These are phyloP conservation scores for Chondrus crispus DNA, from an alignment of 23 red algal species.

Conservation along the genomic window DNA sequence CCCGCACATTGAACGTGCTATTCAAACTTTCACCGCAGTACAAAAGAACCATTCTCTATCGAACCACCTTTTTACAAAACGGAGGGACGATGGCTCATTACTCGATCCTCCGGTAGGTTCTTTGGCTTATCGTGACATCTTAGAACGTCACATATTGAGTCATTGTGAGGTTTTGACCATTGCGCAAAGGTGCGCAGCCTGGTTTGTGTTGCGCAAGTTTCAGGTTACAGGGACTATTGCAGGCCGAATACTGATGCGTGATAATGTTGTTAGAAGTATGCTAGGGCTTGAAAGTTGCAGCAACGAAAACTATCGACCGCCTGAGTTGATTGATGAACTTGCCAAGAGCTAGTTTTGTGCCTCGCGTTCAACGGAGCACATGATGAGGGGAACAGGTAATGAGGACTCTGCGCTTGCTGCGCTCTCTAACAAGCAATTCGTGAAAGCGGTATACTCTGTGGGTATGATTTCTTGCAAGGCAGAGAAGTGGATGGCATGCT, in stretches of 20 bases:
- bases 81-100: background rate
- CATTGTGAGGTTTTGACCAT: background rate
- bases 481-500: background rate
- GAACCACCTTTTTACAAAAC: background rate
- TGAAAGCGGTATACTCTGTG: background rate
- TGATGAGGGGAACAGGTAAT: conserved; percentile 16
- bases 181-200: conserved; percentile 3
- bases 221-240: background rate
- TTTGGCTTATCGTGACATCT: background rate
- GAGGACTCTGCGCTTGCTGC: background rate
- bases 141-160: background rate
- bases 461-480: background rate
- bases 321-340: background rate
- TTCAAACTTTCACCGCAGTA: conserved; percentile 2
- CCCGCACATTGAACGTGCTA: background rate
- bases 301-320: background rate
- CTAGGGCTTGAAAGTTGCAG: background rate
- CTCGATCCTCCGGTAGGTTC: background rate
- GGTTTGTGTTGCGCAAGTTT: background rate
- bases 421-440: background rate
- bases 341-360: background rate
- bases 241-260: background rate
- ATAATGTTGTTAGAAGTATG: background rate
- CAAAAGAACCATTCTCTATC: background rate
- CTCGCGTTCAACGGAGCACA: background rate